Percentiles rank a stretch among this genome's conserved stretches.
Conservation (phyloP, 352 stramenopile species). For the Phytophthora sansomeana region DNA sequence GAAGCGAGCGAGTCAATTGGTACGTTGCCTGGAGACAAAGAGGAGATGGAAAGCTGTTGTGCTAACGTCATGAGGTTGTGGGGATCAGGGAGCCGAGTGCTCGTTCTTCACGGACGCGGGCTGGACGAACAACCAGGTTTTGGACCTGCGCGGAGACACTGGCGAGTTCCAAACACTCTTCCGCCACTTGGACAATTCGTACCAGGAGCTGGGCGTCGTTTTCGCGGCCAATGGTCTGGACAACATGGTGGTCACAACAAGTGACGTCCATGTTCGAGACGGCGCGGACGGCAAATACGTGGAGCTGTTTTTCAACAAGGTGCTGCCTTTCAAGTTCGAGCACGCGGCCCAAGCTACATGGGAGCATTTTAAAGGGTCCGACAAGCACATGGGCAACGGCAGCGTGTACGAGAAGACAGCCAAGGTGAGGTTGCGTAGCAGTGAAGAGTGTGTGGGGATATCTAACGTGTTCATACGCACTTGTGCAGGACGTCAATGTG, state of each 20-base stretch:
- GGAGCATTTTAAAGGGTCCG: constrained; percentile 41
- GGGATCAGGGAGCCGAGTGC: constrained; percentile 15
- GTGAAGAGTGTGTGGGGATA: background rate
- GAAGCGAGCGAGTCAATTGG: constrained; percentile 30
- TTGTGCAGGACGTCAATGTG: constrained; percentile 36
- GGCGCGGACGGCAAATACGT: constrained; percentile 32
- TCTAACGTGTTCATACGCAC: constrained; percentile 5
- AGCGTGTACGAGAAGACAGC: constrained; percentile 41
- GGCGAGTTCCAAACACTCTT: constrained; percentile 38
- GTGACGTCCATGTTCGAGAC: constrained; percentile 42
- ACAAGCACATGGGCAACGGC: constrained; percentile 41
- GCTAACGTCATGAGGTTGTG: background rate
- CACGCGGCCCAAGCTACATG: constrained; percentile 38
- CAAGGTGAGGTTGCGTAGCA: constrained; percentile 13
- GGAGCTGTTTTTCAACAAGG: constrained; percentile 49
- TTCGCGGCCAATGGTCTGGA: constrained; percentile 35
- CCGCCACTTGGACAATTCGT: constrained; percentile 31
- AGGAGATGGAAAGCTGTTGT: background rate
- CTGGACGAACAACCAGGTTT: constrained; percentile 15
- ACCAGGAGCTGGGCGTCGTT: constrained; percentile 34
- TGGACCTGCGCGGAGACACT: constrained; percentile 25
- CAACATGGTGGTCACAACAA: constrained; percentile 32
- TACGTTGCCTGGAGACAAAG: background rate
- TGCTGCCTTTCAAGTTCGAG: constrained; percentile 50
- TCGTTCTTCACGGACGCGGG: constrained; percentile 21